A percentile compares a stretch with the other conserved stretches of the same genome.
phyloP scores from a whole-genome alignment of 148 eudicot species.

The Simmondsia chinensis region DNA sequence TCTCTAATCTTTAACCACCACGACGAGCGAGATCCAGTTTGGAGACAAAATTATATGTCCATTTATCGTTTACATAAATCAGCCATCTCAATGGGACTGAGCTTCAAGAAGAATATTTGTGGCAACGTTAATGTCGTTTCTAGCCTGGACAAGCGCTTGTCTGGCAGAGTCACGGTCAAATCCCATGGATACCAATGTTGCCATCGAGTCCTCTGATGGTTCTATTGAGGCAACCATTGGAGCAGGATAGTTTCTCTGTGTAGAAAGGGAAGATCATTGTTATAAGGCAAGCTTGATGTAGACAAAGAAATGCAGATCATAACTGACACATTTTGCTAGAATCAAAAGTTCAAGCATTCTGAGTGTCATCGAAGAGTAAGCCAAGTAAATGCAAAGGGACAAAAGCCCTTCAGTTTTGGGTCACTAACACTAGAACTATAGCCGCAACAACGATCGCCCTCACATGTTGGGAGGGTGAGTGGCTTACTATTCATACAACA shows the following conservation, averaged over 20 bases:
- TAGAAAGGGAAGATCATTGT: neutral
- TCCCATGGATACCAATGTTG: slow-evolving; percentile 87
- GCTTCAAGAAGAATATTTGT: slow-evolving; percentile 93
- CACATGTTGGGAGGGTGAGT: too few relatives aligned
- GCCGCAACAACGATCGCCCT: too few relatives aligned
- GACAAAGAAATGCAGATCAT: neutral
- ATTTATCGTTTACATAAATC: too few relatives aligned
- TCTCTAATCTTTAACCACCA: too few relatives aligned
- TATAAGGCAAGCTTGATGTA: neutral
- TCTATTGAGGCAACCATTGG: slow-evolving; percentile 31
- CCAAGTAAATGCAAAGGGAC: too few relatives aligned
- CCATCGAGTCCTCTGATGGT: slow-evolving; percentile 72
- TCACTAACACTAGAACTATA: too few relatives aligned
- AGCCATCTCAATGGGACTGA: slow-evolving; percentile 39
- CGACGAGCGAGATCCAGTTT: neutral
- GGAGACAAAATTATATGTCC: too few relatives aligned
- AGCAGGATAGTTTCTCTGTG: slow-evolving; percentile 53
- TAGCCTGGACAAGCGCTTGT: slow-evolving; percentile 76
- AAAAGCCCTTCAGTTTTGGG: too few relatives aligned
- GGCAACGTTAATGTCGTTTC: slow-evolving; percentile 79
- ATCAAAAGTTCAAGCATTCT: neutral
- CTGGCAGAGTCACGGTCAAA: slow-evolving; percentile 71
- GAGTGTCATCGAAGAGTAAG: too few relatives aligned
- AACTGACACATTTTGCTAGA: neutral
- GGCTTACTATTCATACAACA: too few relatives aligned